Percentiles rank a stretch among this genome's conserved stretches.
phyloP scores from a whole-genome alignment of 2,329 filamentous ascomycete species.

The Fusarium gaditjirri region DNA sequence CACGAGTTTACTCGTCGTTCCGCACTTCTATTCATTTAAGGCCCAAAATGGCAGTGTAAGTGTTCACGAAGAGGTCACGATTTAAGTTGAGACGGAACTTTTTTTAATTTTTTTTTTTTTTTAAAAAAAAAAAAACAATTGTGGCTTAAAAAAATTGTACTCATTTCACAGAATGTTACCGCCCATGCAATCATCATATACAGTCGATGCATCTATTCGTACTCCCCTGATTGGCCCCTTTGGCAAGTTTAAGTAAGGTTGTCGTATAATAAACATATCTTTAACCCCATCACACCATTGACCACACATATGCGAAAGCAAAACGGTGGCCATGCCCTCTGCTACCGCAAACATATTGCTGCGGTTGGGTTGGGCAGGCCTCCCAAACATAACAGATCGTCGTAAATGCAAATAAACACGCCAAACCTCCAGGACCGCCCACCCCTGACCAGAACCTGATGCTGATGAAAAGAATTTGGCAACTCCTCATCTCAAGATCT shows the following conservation, averaged over 20 bases:
- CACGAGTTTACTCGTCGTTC: background rate
- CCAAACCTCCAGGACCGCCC: slow-evolving; percentile 31
- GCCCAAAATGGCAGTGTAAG: background rate
- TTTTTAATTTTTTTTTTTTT: no score
- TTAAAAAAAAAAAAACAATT: no score
- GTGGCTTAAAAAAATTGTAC: background rate
- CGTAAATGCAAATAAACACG: slow-evolving; percentile 38
- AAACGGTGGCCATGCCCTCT: background rate
- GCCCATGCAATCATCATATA: slow-evolving; percentile 26
- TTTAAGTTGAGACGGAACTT: background rate
- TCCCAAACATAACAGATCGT: slow-evolving; percentile 12
- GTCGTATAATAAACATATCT: slow-evolving; percentile 3
- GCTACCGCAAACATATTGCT: background rate
- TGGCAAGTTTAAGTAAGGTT: background rate
- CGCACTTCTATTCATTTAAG: background rate
- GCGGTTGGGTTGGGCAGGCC: background rate
- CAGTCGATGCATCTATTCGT: slow-evolving; percentile 34
- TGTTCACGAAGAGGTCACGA: background rate
- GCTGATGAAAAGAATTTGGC: slow-evolving; percentile 38
- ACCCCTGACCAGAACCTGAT: slow-evolving; percentile 38
- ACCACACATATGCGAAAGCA: slow-evolving; percentile 8
- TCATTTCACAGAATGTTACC: slow-evolving; percentile 15
- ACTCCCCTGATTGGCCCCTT: slow-evolving; percentile 4
- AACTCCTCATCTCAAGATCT: slow-evolving; percentile 39
- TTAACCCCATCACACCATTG: background rate